These are phyloP conservation scores for Aquanectria penicillioides DNA, from an alignment of 2,329 filamentous ascomycete species.

Conservation along the genomic window DNA sequence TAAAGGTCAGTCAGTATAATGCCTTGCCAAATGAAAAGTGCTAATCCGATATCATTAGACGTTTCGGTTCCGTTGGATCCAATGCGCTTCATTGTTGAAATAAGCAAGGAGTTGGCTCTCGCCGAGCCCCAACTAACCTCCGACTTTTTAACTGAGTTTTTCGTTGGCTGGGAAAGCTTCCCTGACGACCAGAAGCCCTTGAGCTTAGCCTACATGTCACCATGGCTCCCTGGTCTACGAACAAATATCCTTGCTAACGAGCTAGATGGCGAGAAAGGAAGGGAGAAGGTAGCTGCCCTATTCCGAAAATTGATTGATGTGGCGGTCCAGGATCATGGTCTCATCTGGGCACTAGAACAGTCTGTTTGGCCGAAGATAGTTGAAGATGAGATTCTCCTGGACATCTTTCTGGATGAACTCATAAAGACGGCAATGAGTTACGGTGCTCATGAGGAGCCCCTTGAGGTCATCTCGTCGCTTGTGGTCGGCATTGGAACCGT, in stretches of 20 bases:
- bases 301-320: slow-evolving; percentile 75
- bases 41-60: slow-evolving; percentile 52
- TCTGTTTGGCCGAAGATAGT: slow-evolving; percentile 73
- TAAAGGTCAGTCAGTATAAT: slow-evolving; percentile 57
- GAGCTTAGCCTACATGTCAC: slow-evolving; percentile 75
- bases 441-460: slow-evolving; percentile 66
- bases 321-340: slow-evolving; percentile 67
- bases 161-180: slow-evolving; percentile 77
- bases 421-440: slow-evolving; percentile 70
- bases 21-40: neutral
- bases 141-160: slow-evolving; percentile 78
- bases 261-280: slow-evolving; percentile 70
- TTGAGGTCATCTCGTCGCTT: slow-evolving; percentile 70
- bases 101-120: slow-evolving; percentile 70
- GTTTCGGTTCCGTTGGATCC: slow-evolving; percentile 71
- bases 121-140: slow-evolving; percentile 74
- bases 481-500: slow-evolving; percentile 72
- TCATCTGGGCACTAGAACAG: slow-evolving; percentile 71
- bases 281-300: slow-evolving; percentile 70
- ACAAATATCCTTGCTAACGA: slow-evolving; percentile 68
- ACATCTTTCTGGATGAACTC: slow-evolving; percentile 74
- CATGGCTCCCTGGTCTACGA: slow-evolving; percentile 72
- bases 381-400: slow-evolving; percentile 71
- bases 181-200: slow-evolving; percentile 73
- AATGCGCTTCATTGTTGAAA: slow-evolving; percentile 71